These are phyloP conservation scores for Fusarium circinatum DNA, from an alignment of 2,329 filamentous ascomycete species.

Conservation along the genomic window DNA sequence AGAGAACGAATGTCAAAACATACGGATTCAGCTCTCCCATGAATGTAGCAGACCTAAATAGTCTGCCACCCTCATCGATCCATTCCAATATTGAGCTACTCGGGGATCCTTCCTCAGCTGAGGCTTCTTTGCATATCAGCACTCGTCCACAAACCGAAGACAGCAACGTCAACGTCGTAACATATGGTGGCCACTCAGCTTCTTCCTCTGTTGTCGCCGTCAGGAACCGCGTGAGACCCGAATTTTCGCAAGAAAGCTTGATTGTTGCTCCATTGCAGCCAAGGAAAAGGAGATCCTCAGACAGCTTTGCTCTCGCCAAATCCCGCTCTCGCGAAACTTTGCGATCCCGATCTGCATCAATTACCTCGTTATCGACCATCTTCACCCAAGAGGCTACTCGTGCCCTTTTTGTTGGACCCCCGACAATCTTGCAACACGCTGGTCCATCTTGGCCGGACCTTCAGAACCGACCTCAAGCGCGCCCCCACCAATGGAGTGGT, in stretches of 20 bases:
- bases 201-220: conserved; percentile 52
- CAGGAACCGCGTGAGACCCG: conserved; percentile 47
- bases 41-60: conserved; percentile 50
- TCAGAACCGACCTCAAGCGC: conserved; percentile 31
- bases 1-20: conserved; percentile 65
- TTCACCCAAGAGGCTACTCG: conserved; percentile 60
- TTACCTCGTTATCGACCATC: conserved; percentile 66
- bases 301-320: conserved; percentile 61
- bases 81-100: conserved; percentile 63
- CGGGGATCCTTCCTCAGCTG: conserved; percentile 60
- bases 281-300: conserved; percentile 57
- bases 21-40: conserved; percentile 59
- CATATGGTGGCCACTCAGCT: conserved; percentile 58
- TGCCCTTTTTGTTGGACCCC: conserved; percentile 46
- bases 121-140: conserved; percentile 52
- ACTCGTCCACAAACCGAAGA: conserved; percentile 50
- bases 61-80: conserved; percentile 55
- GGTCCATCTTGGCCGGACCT: conserved; percentile 39
- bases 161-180: conserved; percentile 63
- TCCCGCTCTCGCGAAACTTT: conserved; percentile 64
- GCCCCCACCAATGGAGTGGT: conserved; percentile 70
- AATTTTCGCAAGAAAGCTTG: conserved; percentile 71
- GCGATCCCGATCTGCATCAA: conserved; percentile 62
- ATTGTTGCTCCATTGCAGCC: conserved; percentile 66
- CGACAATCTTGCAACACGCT: conserved; percentile 41